Evolutionary conservation across 202 grass and related monocot species (phyloP), one percentile per base, ranked within the genome.

Genomic region (Elaeis oleifera): DNA sequence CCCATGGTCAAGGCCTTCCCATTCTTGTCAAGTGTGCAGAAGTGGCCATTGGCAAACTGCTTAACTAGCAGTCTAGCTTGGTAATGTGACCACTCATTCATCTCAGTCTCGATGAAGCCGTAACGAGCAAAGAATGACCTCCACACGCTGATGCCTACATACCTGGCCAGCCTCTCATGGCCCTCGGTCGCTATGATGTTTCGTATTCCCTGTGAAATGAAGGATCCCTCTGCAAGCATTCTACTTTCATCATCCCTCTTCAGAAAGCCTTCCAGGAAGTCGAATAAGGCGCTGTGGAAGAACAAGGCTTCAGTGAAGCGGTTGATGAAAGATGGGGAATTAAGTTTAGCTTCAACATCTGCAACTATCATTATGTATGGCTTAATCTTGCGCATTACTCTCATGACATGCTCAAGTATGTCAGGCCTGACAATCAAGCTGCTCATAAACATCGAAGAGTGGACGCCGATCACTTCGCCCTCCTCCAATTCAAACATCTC

Each of bases 241-340:
- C 58, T 60, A 17, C 0, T 27, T 19, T 15, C 18, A 1, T 60
- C 58, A n/a, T 31, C 58, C 16, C 25, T 44, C 11, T 44, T 7
- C 26, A 60, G 36, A 28, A 15, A 60, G 19, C 17, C 36, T 3
- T 7, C 58, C 28, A 60, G 17, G 25, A 5, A 60, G 17, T 60
- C 58, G 11, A 60, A 60, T 16, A 11, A 60, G 26, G 27, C 17
- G 3, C 58, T 60, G 16, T 18, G 31, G 58, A 31, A 60, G 17
- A 60, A 60, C 25, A 36, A 36, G 16, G 58, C 58, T 28, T 60
- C 58, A 3, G 58, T 18, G 58, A 60, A 60, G 25, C 58, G 58
- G 24, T 60, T 60, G 18, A 36, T 60, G 23, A 60, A 60, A 11
- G 26, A 60, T 18, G 26, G 58, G 2, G 58, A 60, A 28, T 60